Evolutionary conservation across 169 alveolate species (phyloP).

Genomic region (Babesia caballi): DNA sequence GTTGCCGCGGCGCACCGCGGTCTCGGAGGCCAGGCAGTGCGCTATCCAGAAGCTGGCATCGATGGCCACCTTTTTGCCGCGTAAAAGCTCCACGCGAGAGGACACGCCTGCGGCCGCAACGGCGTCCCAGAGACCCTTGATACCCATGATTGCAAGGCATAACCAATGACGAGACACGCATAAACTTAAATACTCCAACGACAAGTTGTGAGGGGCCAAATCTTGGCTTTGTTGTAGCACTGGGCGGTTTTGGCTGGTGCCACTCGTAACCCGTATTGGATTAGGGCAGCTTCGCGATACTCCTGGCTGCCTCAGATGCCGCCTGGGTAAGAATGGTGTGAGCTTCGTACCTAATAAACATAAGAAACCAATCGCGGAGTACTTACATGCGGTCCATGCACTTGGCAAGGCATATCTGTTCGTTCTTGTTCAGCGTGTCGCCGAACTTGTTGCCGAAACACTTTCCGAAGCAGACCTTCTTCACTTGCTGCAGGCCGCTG

Average conservation of each 20-base stretch:
- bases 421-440: constrained; percentile 76
- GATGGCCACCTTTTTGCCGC: constrained; percentile 52
- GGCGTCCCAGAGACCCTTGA: constrained; percentile 61
- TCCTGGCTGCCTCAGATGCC: constrained; percentile 77
- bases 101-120: constrained; percentile 63
- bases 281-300: constrained; percentile 55
- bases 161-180: not conserved
- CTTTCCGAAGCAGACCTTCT: constrained; percentile 84
- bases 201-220: not conserved
- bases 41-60: constrained; percentile 68
- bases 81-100: constrained; percentile 44
- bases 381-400: constrained; percentile 88
- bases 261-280: too few species aligned
- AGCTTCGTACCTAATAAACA: constrained; percentile 80
- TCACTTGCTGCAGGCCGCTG: constrained; percentile 70
- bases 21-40: constrained; percentile 59
- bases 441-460: constrained; percentile 80
- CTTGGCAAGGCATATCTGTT: constrained; percentile 83
- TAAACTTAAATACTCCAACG: not conserved
- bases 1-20: constrained; percentile 33
- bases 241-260: too few species aligned
- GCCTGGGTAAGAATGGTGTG: constrained; percentile 84
- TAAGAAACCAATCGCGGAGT: not conserved
- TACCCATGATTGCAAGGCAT: constrained; percentile 37
- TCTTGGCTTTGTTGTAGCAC: not conserved